Base-by-base conservation (phyloP, 2,329 filamentous ascomycete species). In the Ophiostoma ulmi region DNA sequence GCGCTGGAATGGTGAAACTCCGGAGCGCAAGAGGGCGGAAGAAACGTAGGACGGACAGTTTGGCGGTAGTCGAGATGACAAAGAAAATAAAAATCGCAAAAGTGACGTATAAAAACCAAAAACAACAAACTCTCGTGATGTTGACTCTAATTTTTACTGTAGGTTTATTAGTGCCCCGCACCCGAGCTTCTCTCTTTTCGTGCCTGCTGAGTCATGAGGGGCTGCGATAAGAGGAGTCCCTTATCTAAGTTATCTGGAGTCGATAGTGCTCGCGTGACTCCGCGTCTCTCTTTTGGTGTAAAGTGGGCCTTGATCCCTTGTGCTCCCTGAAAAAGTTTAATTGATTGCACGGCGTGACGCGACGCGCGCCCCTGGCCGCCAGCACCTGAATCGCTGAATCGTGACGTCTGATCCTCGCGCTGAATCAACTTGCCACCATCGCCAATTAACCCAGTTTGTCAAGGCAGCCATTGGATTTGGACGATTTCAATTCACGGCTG, bases 11-110 rank as follows among this genome's bases (percentile, higher is more conserved):
- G 61, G 35, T 39, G 22, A 22, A 75, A 77, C 78, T 79, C 75
- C 79, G 78, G 66, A 80, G 75, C 74, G 77, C 78, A 75, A 77
- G 77, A 69, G 78, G 73, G 44, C 77, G 73, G 67, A 78, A 69
- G 65, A 78, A 75, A 72, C 77, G 80, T 71, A 86, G 80, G 76
- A 80, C 78, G 74, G 83, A 82, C 82, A 85, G 81, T 74, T 81
- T 84, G 78, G 74, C 70, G 69, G 69, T 70, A 52, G 36, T 31
- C 6, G 17, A 17, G 22, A 20, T 20, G 13, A 35, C 14, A 63
- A 26, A 36, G 17, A 63, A n/a, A 63, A 17, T 48, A 8, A 1
- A 22, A 14, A 39, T 11, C 10, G 44, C 14, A 39, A 26, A 17
- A 1, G 36, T 38, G 63, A 38, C 31, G 35, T 14, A 7, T 55